Base-by-base conservation (phyloP, 208 protist genomes). In the Acanthamoeba polyphaga region DNA sequence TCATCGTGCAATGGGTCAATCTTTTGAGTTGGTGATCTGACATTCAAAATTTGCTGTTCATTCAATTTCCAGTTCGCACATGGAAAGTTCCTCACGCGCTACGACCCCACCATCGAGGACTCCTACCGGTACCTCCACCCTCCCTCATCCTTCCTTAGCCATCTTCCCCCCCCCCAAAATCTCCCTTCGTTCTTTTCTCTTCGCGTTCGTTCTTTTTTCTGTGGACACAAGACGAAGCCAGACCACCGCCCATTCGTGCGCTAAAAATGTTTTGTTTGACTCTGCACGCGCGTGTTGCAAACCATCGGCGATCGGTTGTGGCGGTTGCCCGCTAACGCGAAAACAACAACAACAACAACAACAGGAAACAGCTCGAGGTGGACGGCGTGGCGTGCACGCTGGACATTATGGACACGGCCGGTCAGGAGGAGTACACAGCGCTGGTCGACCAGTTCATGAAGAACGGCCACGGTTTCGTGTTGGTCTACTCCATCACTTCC, bases 341-440 rank as follows among this genome's bases (percentile, higher is more conserved):
- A 53, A 2, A 72, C 29, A 72, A 8, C 7, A 9, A 72, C 9
- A 38, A 12, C 29, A 22, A 32, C 9, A 27, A 38, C 38, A 60
- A n/a, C 82, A 89, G 49, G 53, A 98, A 98, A 80, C 72, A 97
- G 32, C 94, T 97, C 5, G 76, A 80, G 53, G 95, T 99, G 32
- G 97, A 98, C 96, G 96, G 95, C 29, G 82, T 97, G 13, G 49
- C 68, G 22, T 95, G 85, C 29, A 82, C 97, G 17, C 92, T 99
- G 13, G 97, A 98, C 53, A 98, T 98, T 70, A 32, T 98, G 12
- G 98, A 98, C 96, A 98, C 98, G 32, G 98, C 98, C 4, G 98
- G 98, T 49, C 82, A 89, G 53, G 82, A 89, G 32, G 82, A 89
- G 24, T 89, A 68, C 55, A 66, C 78, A 22, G 96, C 95, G 5